These are phyloP conservation scores for Canna indica DNA, from an alignment of 176 grass and related monocot genomes.

Conservation along the genomic window DNA sequence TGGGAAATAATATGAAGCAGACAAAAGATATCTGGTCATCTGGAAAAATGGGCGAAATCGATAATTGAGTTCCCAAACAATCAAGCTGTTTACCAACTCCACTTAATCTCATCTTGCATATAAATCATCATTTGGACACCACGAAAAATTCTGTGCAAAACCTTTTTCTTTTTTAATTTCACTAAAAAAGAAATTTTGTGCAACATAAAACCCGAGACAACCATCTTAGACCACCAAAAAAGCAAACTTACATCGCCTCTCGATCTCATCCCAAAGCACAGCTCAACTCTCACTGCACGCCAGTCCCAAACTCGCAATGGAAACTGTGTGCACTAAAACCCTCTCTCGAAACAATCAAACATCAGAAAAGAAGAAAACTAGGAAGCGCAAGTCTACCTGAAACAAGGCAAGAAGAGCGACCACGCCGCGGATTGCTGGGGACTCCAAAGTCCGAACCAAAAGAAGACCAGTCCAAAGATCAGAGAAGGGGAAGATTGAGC, in stretches of 20 bases:
- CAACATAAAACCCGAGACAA: background rate
- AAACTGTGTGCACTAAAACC: background rate
- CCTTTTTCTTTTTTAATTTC: background rate
- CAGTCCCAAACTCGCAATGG: background rate
- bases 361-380: background rate
- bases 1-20: background rate
- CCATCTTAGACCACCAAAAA: background rate
- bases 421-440: background rate
- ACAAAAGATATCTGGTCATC: background rate
- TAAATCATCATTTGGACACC: too few species aligned
- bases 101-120: too few species aligned
- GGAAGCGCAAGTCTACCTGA: background rate
- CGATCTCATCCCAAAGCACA: too few species aligned
- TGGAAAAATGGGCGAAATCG: too few species aligned
- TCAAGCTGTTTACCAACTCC: too few species aligned
- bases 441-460: background rate
- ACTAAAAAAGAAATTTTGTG: background rate
- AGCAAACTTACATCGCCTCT: background rate
- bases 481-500: background rate
- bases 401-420: background rate
- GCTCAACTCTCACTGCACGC: background rate
- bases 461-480: background rate
- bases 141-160: too few species aligned
- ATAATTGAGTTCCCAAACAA: too few species aligned
- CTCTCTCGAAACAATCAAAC: background rate